Evolutionary conservation across 2,329 filamentous ascomycete genomes (phyloP).

Genomic region (Kalaharituber pfeilii): DNA sequence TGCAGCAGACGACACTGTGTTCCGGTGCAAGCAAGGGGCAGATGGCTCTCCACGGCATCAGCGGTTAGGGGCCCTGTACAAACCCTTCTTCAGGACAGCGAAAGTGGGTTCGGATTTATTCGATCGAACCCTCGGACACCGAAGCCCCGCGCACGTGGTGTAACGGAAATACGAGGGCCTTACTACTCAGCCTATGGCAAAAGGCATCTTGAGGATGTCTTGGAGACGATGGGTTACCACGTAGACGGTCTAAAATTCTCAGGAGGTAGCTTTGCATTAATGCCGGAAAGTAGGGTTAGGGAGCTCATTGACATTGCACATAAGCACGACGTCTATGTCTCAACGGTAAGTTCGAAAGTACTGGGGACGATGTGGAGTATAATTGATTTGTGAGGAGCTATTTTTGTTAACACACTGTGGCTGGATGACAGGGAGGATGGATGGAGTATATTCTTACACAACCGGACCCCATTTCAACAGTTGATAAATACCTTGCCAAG

Average conservation of each 20-base stretch:
- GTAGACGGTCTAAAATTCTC: constrained; percentile 41
- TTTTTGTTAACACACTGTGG: too few species aligned
- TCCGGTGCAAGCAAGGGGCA: too few species aligned
- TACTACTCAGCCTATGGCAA: constrained; percentile 39
- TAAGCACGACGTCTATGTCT: constrained; percentile 35
- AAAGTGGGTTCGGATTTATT: constrained; percentile 35
- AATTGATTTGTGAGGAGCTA: background rate
- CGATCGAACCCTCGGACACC: constrained; percentile 33
- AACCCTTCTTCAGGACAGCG: constrained; percentile 33
- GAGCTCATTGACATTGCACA: constrained; percentile 36
- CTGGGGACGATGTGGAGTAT: background rate
- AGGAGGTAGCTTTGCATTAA: constrained; percentile 34
- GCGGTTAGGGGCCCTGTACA: too few species aligned
- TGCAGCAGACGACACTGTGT: too few species aligned
- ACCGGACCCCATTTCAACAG: constrained; percentile 29
- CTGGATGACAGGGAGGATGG: constrained; percentile 37
- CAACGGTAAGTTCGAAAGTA: constrained; percentile 32
- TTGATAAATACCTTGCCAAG: constrained; percentile 36
- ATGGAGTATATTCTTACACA: constrained; percentile 38
- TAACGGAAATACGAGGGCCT: constrained; percentile 39
- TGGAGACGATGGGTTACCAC: constrained; percentile 40
- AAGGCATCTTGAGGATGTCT: constrained; percentile 35
- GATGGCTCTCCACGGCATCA: too few species aligned
- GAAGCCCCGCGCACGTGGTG: constrained; percentile 35
- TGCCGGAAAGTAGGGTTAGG: constrained; percentile 31